These are phyloP conservation scores for Paragyromitra xinjiangensis DNA, from an alignment of 495 filamentous ascomycete species.

Conservation along the genomic window DNA sequence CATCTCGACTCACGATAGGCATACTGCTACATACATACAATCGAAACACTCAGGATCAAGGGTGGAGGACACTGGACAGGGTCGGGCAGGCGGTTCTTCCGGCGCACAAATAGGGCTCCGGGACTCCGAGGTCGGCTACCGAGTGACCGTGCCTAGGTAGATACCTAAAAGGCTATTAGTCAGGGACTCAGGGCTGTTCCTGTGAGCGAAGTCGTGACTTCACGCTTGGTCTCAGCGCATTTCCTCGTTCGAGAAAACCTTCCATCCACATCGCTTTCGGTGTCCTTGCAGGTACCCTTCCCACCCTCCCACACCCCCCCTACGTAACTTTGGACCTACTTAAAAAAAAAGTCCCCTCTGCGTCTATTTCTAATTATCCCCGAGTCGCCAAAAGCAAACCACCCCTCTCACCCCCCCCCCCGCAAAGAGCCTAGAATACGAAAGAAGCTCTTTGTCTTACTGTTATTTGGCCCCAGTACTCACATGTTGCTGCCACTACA, in stretches of 20 bases:
- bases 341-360: conserved; percentile 8
- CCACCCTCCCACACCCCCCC: conserved; percentile 11
- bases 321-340: conserved; percentile 34
- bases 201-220: conserved; percentile 46
- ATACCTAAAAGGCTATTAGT: conserved; percentile 25
- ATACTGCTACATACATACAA: neutral
- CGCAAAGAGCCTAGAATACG: conserved; percentile 45
- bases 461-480: conserved; percentile 16
- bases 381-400: conserved; percentile 38
- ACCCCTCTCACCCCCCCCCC: conserved; percentile 26
- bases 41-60: neutral
- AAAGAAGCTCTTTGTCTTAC: conserved; percentile 34
- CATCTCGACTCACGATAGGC: conserved; percentile 36
- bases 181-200: conserved; percentile 45
- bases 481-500: conserved; percentile 36
- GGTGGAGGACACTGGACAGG: neutral
- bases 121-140: conserved; percentile 32
- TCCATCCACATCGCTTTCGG: conserved; percentile 28
- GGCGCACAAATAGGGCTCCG: conserved; percentile 30
- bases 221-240: conserved; percentile 13
- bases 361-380: conserved; percentile 44
- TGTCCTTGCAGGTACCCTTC: conserved; percentile 28
- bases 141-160: conserved; percentile 9
- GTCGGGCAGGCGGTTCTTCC: conserved; percentile 36
- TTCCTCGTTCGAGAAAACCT: conserved; percentile 32